Conservation (phyloP, 495 filamentous ascomycete genomes). For the Aspergillus coremiiformis region DNA sequence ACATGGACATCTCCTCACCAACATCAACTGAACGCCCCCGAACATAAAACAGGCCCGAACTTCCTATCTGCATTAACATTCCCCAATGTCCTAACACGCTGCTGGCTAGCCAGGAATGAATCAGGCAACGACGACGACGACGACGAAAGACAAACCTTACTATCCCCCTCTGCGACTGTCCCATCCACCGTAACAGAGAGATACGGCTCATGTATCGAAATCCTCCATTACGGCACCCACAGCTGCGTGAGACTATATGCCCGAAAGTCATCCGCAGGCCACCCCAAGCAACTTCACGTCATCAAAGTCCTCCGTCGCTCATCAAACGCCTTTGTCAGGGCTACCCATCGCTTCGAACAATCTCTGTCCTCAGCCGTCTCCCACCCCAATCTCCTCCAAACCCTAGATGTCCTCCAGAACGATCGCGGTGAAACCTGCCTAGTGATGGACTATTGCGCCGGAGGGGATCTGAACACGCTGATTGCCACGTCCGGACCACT, state of each 20-base stretch:
- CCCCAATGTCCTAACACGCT: background rate
- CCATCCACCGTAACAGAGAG: slow-evolving; percentile 15
- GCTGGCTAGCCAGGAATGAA: background rate
- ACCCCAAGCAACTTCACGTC: slow-evolving; percentile 61
- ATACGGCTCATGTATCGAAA: slow-evolving; percentile 24
- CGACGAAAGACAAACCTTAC: background rate
- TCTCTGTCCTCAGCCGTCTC: slow-evolving; percentile 75
- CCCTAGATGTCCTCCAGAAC: slow-evolving; percentile 81
- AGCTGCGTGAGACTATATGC: slow-evolving; percentile 25
- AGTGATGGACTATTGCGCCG: slow-evolving; percentile 94
- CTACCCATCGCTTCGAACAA: slow-evolving; percentile 71
- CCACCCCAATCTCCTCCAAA: slow-evolving; percentile 93
- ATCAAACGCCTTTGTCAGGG: slow-evolving; percentile 66
- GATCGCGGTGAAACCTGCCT: slow-evolving; percentile 92
- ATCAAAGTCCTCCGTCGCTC: slow-evolving; percentile 89
- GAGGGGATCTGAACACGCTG: slow-evolving; percentile 84
- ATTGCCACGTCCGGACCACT: slow-evolving; percentile 68
- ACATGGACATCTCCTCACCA: background rate
- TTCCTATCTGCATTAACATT: background rate
- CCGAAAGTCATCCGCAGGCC: slow-evolving; percentile 2
- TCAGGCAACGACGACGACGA: background rate
- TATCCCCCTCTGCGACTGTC: background rate
- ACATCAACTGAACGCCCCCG: background rate
- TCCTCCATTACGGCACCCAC: slow-evolving; percentile 27
- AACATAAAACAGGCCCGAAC: background rate